These are phyloP conservation scores for Rozella allomycis DNA, from an alignment of 371 early-diverging fungal species.

Conservation along the genomic window DNA sequence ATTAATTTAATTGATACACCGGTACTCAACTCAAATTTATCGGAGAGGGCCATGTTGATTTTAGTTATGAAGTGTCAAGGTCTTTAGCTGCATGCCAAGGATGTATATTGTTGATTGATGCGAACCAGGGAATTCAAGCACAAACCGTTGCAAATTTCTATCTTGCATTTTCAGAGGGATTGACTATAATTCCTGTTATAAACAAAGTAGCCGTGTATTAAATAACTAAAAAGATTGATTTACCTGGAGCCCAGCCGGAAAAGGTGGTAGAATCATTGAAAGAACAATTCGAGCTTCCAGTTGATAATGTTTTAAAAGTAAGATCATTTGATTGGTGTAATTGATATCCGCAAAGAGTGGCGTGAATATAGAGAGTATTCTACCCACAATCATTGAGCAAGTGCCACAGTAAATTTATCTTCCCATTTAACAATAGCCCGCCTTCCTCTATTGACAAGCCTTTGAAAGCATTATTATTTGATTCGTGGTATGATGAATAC, in stretches of 20 bases:
- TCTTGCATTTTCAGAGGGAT: conserved; percentile 66
- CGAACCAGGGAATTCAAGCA: conserved; percentile 73
- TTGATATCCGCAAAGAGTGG: conserved; percentile 78
- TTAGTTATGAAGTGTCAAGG: conserved; percentile 53
- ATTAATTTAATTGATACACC: conserved; percentile 78
- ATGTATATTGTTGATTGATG: conserved; percentile 68
- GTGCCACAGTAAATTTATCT: no score
- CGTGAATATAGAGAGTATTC: conserved; percentile 44
- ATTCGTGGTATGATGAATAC: conserved; percentile 89
- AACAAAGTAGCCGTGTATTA: conserved; percentile 41
- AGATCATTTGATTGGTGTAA: conserved; percentile 1
- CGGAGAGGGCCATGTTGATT: conserved; percentile 5
- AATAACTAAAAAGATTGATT: conserved; percentile 18
- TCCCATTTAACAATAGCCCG: no score
- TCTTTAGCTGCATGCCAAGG: conserved; percentile 75
- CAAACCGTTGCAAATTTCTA: conserved; percentile 91
- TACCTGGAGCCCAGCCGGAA: conserved; percentile 69
- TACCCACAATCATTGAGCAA: conserved; percentile 50
- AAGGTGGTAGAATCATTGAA: conserved; percentile 52
- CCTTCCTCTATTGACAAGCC: conserved; percentile 23
- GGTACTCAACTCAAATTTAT: conserved; percentile 60
- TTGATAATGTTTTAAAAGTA: not conserved
- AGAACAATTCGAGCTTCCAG: not conserved
- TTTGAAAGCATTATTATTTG: conserved; percentile 69
- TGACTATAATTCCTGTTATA: conserved; percentile 68